Conservation (phyloP, 169 alveolate species). For the Fabrea salina region DNA sequence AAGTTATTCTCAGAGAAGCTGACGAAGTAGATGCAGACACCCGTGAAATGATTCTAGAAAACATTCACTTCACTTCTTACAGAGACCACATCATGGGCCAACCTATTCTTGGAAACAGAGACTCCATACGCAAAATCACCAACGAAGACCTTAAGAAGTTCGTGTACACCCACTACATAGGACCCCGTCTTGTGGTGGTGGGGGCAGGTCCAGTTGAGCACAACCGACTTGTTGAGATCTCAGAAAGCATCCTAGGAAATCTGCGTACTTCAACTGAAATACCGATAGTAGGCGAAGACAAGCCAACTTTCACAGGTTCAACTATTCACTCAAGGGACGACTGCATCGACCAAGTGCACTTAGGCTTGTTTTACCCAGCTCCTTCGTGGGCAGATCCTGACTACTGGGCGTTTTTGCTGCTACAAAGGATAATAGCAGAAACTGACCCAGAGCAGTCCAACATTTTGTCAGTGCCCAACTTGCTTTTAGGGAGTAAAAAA, state of each 20-base stretch:
- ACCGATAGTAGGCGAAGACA: conserved; percentile 66
- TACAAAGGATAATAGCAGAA: conserved; percentile 93
- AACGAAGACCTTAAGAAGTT: conserved; percentile 87
- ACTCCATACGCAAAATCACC: conserved; percentile 82
- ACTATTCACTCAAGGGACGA: conserved; percentile 84
- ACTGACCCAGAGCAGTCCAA: conserved; percentile 73
- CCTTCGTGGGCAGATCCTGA: conserved; percentile 84
- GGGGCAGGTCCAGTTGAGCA: conserved; percentile 93
- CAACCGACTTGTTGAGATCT: conserved; percentile 79
- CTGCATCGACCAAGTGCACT: conserved; percentile 88
- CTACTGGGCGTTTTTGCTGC: conserved; percentile 88
- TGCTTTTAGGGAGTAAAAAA: conserved; percentile 19
- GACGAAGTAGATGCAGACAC: conserved; percentile 90
- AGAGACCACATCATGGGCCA: conserved; percentile 84
- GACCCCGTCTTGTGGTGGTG: conserved; percentile 88
- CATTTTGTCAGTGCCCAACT: conserved; percentile 71
- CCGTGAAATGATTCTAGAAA: conserved; percentile 92
- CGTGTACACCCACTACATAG: conserved; percentile 86
- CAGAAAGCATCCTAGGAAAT: conserved; percentile 66
- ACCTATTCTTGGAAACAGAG: conserved; percentile 89
- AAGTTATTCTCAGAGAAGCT: conserved; percentile 93
- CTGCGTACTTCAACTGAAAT: conserved; percentile 67
- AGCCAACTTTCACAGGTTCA: conserved; percentile 46
- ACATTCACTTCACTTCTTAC: conserved; percentile 69
- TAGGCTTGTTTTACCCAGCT: conserved; percentile 92